phyloP scores from a whole-genome alignment of 805 yeast genomes.

The Barnettozyma salicaria region DNA sequence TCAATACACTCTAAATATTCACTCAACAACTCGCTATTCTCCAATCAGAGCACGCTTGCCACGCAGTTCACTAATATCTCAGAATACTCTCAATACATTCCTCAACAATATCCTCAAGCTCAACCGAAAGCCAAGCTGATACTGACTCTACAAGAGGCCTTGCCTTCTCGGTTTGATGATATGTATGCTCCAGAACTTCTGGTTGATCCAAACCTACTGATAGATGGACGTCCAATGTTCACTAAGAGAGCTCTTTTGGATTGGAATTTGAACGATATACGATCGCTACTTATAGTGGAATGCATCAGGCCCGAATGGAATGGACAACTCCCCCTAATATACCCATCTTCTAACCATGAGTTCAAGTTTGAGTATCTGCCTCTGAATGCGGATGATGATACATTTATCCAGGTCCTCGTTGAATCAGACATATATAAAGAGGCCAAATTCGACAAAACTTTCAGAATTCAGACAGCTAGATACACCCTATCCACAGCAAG shows the following conservation, averaged over 20 bases:
- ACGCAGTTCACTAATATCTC: constrained; percentile 18
- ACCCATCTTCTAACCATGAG: constrained; percentile 21
- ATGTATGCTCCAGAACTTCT: constrained; percentile 55
- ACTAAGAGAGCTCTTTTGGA: constrained; percentile 57
- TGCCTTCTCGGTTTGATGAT: constrained; percentile 47
- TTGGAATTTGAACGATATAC: constrained; percentile 66
- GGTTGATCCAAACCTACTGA: constrained; percentile 37
- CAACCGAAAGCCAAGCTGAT: constrained; percentile 8
- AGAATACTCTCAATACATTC: constrained; percentile 6
- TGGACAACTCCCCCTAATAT: constrained; percentile 41
- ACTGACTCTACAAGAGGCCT: constrained; percentile 39
- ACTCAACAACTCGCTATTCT: constrained; percentile 16
- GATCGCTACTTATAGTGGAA: constrained; percentile 53
- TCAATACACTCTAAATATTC: constrained; percentile 10
- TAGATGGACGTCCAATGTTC: constrained; percentile 57
- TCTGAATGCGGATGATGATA: constrained; percentile 45
- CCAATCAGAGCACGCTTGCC: constrained; percentile 15
- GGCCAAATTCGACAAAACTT: constrained; percentile 47
- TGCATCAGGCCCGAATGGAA: constrained; percentile 50
- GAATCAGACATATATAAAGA: constrained; percentile 61
- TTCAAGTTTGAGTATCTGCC: constrained; percentile 51
- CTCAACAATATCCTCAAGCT: constrained; percentile 7
- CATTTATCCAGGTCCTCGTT: constrained; percentile 44
- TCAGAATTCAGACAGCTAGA: constrained; percentile 53
- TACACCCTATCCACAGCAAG: constrained; percentile 57